A percentile compares a stretch with the other conserved stretches of the same genome.
Conservation (phyloP, 768 basidiomycete species). For the Pulveroboletus ravenelii region DNA sequence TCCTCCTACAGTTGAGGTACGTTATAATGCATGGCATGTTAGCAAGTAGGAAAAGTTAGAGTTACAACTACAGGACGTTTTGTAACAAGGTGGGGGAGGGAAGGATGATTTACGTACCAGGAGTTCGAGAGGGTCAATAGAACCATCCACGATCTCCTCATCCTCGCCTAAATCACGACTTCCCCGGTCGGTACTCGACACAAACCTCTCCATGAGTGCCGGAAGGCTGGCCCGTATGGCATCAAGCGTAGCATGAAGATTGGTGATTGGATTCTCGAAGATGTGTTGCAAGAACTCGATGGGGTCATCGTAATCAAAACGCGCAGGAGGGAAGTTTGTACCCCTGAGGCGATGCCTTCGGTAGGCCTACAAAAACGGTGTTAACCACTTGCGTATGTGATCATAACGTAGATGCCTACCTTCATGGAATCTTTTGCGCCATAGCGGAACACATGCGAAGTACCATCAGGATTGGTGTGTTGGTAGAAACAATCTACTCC, state of each 20-base stretch:
- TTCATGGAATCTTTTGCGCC: constrained; percentile 54
- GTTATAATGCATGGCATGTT: constrained; percentile 8
- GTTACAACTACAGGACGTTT: constrained; percentile 27
- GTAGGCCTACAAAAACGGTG: constrained; percentile 18
- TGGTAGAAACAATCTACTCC: constrained; percentile 80
- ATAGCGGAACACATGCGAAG: constrained; percentile 48
- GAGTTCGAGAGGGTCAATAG: constrained; percentile 15
- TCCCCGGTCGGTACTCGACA: constrained; percentile 4
- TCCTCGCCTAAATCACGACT: constrained; percentile 35
- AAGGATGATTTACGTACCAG: constrained; percentile 20
- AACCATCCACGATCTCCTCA: constrained; percentile 11
- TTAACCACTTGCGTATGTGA: constrained; percentile 15
- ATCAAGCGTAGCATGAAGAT: constrained; percentile 40
- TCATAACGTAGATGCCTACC: constrained; percentile 38
- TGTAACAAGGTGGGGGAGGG: constrained; percentile 23
- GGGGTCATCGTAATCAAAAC: constrained; percentile 28
- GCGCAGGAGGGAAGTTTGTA: constrained; percentile 23
- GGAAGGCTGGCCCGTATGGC: constrained; percentile 31
- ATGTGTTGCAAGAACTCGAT: constrained; percentile 46
- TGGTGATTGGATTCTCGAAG: constrained; percentile 42
- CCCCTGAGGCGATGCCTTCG: constrained; percentile 20
- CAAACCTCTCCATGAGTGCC: constrained; percentile 24
- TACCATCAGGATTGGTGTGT: constrained; percentile 64
- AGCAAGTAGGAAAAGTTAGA: constrained; percentile 25
- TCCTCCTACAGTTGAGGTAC: constrained; percentile 13